Evolutionary conservation across 2,329 filamentous ascomycete species (phyloP), one percentile per base, ranked within the genome.

Genomic region (Thielaviopsis ethacetica): DNA sequence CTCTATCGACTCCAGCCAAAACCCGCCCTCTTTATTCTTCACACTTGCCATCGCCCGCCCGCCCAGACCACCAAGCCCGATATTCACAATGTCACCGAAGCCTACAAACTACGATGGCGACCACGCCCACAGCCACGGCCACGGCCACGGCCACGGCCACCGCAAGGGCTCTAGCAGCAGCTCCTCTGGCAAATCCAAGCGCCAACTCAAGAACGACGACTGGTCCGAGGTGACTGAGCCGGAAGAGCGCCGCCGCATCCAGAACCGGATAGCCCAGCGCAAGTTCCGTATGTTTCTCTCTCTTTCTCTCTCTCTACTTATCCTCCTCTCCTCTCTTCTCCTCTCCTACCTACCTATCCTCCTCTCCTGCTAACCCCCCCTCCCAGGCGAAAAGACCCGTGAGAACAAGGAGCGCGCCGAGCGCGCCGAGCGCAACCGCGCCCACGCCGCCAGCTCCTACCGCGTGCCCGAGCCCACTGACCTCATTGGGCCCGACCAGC

Each of bases 231-330:
- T 89, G 51, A 79, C 78, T 6, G 84, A 89, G 64, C 83, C 84
- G 0, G 82, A 82, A 62, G 83, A 88, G 71, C 77, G 86, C 66
- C 76, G 86, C 62, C 82, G 84, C 62, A 85, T 89, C 56, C 86
- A 90, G 68, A 90, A 90, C 67, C 79, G 84, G 58, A 79, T 88
- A 62, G 85, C 85, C 1, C 86, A 89, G 66, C 77, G 85, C 64
- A 88, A 88, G 65, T 89, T 88, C 64, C 78, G 86, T 89, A 76
- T 66, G 83, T 65, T 15, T 5, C 49, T 19, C 2, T 21, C 19
- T 4, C 19, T 27, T 44, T 15, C 9, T 54, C 27, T 15, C 54
- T 49, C 47, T 26, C 24, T 55, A 13, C n/a, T 41, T 54, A 41
- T 51, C 27, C 5, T 24, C n/a, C 56, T 9, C 21, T 26, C 26